Base-by-base conservation (phyloP, 345 rosid genomes). In the Eucalyptus fibrosa region DNA sequence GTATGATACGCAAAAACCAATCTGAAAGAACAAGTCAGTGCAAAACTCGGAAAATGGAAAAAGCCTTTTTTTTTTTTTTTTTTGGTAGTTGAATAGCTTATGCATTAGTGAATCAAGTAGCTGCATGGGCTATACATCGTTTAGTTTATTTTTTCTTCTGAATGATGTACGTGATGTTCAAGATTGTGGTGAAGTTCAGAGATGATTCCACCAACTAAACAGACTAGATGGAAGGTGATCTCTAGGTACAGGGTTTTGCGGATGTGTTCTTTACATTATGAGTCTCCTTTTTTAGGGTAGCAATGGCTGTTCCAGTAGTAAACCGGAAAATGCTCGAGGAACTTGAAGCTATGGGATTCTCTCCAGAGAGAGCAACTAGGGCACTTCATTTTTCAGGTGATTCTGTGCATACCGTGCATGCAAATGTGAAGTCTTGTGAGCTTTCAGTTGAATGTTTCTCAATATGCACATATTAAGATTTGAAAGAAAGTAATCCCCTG, bases 321-420 rank as follows among this genome's bases (percentile, higher is more conserved):
- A 91, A 93, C 88, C 91, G 87, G 91, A 93, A 93, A 50, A 86
- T 94, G 91, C 95, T 97, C 24, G 87, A 87, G 89, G 94, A 96
- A 87, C 95, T 96, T 90, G 96, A 97, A 93, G 94, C 90, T 18
- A 87, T 97, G 92, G 99, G 98, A 30, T 97, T 96, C 92, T 88
- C 97, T 3, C 86, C 65, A 90, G 93, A 92, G 50, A 91, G 90
- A 89, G 96, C 99, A 49, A 94, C 94, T 3, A 87, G 93, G 86
- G 96, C 97, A 67, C 97, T 96, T 89, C 96, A 95, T 92, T 90
- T 88, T 89, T 95, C 97, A 89, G 96, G 99, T 97, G 87, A 60
- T 91, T 90, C 26, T 90, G 47, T 9, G 17, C 47, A 40, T 77
- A 19, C 28, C 0, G 16, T 40, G 47, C 47, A 49, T 11, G 42